Evolutionary conservation across 371 early-diverging fungal genomes (phyloP).

Genomic region (Dichotomocladium elegans): DNA sequence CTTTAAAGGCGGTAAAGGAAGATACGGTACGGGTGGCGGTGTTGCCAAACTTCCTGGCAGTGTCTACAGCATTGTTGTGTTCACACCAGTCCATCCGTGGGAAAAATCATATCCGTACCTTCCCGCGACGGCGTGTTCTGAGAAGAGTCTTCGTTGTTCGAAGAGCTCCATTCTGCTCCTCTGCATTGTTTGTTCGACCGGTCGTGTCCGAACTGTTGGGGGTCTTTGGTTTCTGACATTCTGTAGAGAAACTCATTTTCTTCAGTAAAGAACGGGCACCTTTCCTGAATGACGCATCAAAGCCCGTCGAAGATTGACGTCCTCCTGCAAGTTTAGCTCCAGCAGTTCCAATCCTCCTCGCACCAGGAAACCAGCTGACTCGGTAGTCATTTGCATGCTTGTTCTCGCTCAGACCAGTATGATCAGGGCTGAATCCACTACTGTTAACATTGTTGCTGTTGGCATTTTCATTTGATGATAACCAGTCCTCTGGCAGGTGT

Average conservation of each 20-base stretch:
- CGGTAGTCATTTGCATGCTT: neutral
- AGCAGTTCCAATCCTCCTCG: no score
- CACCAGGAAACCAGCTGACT: no score
- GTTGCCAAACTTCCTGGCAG: constrained; percentile 39
- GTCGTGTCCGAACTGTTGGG: neutral
- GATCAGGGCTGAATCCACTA: neutral
- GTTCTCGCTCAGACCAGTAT: neutral
- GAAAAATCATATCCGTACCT: constrained; percentile 7
- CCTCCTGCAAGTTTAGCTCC: no score
- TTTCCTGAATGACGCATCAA: neutral
- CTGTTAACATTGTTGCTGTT: neutral
- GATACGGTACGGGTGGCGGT: constrained; percentile 28
- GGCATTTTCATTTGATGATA: neutral
- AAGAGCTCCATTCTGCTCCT: neutral
- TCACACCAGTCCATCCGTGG: no score
- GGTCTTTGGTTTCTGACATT: neutral
- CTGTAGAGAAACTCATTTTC: neutral
- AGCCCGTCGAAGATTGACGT: no score
- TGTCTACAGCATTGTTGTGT: no score
- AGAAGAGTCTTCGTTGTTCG: no score
- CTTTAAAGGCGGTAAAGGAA: constrained; percentile 48
- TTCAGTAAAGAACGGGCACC: neutral
- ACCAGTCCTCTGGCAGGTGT: neutral
- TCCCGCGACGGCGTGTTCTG: constrained; percentile 12
- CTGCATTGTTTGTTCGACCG: neutral